A percentile compares a stretch with the other conserved stretches of the same genome.
These are phyloP conservation scores for Magnolia sinica DNA, from an alignment of 164 flowering plant species.

Conservation along the genomic window DNA sequence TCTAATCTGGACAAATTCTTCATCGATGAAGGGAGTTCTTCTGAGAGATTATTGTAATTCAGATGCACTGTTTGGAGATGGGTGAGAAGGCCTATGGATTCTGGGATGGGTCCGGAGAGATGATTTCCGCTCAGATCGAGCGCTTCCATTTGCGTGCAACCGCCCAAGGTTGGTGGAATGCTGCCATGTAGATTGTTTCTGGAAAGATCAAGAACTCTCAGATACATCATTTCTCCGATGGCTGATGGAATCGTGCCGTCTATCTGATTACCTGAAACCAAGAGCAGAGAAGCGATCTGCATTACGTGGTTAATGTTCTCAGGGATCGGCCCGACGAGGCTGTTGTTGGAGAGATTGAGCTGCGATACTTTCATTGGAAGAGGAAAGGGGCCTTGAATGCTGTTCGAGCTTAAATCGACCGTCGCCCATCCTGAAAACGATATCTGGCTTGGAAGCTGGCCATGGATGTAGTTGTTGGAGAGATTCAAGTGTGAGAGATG, in stretches of 20 bases:
- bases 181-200: not conserved
- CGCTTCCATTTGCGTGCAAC: slow-evolving; percentile 26
- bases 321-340: slow-evolving; percentile 1
- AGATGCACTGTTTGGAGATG: slow-evolving; percentile 39
- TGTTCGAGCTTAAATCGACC: not conserved
- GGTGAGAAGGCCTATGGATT: slow-evolving; percentile 27
- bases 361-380: not conserved
- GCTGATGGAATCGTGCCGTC: slow-evolving; percentile 36
- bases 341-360: not conserved
- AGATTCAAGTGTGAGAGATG: not conserved
- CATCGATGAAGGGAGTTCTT: slow-evolving; percentile 30
- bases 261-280: slow-evolving; percentile 21
- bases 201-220: slow-evolving; percentile 15
- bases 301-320: not conserved
- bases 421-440: not conserved
- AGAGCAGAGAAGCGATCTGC: not conserved
- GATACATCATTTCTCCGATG: slow-evolving; percentile 25
- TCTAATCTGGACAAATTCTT: not conserved
- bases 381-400: not conserved
- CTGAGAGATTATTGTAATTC: slow-evolving; percentile 31
- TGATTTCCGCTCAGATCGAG: slow-evolving; percentile 37
- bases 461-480: slow-evolving; percentile 6
- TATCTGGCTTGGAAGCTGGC: not conserved
- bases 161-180: slow-evolving; percentile 20
- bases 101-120: slow-evolving; percentile 35